Conservation (phyloP, 768 basidiomycete genomes). For the Suillus lakei region DNA sequence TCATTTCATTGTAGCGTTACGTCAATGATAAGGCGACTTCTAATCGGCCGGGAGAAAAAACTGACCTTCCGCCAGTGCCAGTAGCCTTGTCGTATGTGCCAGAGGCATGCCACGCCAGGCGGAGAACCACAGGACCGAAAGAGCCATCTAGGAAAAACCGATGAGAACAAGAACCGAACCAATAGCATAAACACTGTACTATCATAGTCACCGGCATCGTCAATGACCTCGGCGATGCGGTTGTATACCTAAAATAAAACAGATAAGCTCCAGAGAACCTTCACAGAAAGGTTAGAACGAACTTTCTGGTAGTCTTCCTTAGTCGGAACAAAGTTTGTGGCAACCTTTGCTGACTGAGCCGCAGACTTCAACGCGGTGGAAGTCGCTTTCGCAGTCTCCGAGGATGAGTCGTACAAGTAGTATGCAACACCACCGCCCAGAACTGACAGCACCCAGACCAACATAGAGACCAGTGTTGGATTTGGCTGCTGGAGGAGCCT, state of each 20-base stretch:
- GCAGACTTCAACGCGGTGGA: conserved; percentile 63
- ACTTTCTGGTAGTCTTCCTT: conserved; percentile 93
- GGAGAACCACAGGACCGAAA: conserved; percentile 84
- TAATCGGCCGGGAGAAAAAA: conserved; percentile 6
- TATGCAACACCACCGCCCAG: conserved; percentile 66
- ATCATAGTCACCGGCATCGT: conserved; percentile 78
- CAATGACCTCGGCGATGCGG: conserved; percentile 75
- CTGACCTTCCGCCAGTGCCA: conserved; percentile 80
- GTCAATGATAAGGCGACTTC: conserved; percentile 13
- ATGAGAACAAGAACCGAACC: conserved; percentile 4
- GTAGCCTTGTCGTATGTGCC: conserved; percentile 88
- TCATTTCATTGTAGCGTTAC: conserved; percentile 12
- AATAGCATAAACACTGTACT: conserved; percentile 50
- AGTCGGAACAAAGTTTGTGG: conserved; percentile 71
- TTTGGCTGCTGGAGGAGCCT: conserved; percentile 47
- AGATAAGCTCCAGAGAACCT: not conserved
- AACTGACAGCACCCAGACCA: conserved; percentile 63
- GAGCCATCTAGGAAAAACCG: conserved; percentile 67
- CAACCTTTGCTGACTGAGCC: conserved; percentile 64
- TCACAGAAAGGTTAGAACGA: conserved; percentile 9
- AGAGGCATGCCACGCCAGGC: conserved; percentile 93
- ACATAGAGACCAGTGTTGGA: conserved; percentile 63
- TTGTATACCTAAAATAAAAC: conserved; percentile 76
- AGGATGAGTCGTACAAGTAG: conserved; percentile 55
- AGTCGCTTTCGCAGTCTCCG: conserved; percentile 54